These are phyloP conservation scores for Zygoascus flipseniorum DNA, from an alignment of 805 yeast genomes.

Conservation along the genomic window DNA sequence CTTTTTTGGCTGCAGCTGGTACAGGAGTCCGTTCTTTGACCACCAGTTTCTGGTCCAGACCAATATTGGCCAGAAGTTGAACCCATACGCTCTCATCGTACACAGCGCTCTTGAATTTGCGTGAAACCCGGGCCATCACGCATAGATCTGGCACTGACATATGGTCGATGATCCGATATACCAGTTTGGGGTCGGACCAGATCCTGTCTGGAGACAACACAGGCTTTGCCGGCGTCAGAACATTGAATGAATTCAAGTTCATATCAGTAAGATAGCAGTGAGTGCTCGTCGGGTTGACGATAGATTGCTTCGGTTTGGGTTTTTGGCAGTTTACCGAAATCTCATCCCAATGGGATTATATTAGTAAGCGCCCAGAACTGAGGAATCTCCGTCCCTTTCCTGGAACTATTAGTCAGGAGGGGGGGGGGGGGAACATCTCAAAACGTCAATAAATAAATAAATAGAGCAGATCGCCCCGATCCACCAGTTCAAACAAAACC, in stretches of 20 bases:
- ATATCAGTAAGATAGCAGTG: background rate
- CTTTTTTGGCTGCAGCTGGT: background rate
- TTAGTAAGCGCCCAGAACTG: no score
- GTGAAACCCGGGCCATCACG: conserved; percentile 32
- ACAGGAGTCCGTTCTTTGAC: background rate
- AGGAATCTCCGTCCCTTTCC: no score
- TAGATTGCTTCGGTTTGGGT: no score
- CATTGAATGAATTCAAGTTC: background rate
- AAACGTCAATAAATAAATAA: background rate
- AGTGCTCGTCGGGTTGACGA: no score
- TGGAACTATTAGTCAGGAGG: no score
- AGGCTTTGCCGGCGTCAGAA: background rate
- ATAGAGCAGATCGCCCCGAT: background rate
- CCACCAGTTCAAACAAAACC: no score
- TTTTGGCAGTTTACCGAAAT: no score
- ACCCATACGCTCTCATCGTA: conserved; percentile 27
- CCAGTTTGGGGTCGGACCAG: conserved; percentile 1
- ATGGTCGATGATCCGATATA: conserved; percentile 7
- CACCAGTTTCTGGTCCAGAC: background rate
- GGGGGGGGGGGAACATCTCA: no score
- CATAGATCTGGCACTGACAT: conserved; percentile 29
- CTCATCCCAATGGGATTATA: no score
- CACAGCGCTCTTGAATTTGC: conserved; percentile 32
- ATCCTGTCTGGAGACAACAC: background rate
- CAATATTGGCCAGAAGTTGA: conserved; percentile 6